Percentiles rank a stretch among this genome's conserved stretches.
Conservation (phyloP, 2,329 filamentous ascomycete genomes). For the Phyllosticta ampelicida region DNA sequence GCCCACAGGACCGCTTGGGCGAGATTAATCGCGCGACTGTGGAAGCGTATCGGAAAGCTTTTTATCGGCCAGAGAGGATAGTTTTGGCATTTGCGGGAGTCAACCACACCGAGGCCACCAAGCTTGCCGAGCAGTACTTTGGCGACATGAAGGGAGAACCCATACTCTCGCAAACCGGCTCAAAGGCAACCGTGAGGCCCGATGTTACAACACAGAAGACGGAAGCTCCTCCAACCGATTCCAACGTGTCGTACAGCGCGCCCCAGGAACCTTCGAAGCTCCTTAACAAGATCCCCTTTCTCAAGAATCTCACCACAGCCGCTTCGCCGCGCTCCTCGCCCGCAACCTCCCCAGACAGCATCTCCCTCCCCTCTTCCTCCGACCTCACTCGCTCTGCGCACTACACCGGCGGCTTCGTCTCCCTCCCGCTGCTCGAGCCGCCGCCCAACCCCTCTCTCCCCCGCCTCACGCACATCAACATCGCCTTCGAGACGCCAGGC, state of each 20-base stretch:
- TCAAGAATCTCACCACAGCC: constrained; percentile 79
- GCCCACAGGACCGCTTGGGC: constrained; percentile 69
- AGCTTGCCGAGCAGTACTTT: constrained; percentile 73
- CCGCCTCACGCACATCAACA: constrained; percentile 81
- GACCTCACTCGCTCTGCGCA: constrained; percentile 49
- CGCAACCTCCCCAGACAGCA: constrained; percentile 18
- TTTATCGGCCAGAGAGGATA: constrained; percentile 82
- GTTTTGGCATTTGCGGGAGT: constrained; percentile 94
- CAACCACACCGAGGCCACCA: constrained; percentile 67
- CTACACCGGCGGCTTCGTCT: constrained; percentile 91
- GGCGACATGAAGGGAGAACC: constrained; percentile 64
- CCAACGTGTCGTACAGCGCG: constrained; percentile 15
- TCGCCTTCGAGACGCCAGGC: constrained; percentile 89
- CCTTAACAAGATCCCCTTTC: constrained; percentile 75
- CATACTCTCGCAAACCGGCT: constrained; percentile 43
- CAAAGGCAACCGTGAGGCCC: constrained; percentile 37
- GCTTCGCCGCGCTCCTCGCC: constrained; percentile 37
- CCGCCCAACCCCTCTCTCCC: constrained; percentile 68
- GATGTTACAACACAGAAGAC: constrained; percentile 15
- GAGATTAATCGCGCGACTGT: constrained; percentile 66
- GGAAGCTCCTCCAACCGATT: constrained; percentile 15
- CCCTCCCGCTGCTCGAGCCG: constrained; percentile 68
- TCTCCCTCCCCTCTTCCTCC: constrained; percentile 6
- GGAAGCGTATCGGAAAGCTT: constrained; percentile 66
- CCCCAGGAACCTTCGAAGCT: constrained; percentile 52